These are phyloP conservation scores for Cryphonectria nitschkei DNA, from an alignment of 2,329 filamentous ascomycete species.

Conservation along the genomic window DNA sequence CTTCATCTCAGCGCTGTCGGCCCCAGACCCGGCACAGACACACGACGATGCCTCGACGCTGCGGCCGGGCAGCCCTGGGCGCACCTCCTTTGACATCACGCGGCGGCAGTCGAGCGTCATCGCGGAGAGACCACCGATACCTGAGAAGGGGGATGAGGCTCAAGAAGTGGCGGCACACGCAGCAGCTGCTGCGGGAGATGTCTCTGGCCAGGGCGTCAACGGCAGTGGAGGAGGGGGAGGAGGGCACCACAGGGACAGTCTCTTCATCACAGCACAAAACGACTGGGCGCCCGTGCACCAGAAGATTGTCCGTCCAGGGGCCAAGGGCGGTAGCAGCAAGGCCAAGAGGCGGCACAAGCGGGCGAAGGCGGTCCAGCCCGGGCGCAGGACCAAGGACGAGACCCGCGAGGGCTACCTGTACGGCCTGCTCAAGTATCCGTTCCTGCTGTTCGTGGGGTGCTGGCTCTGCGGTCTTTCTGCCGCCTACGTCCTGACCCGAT, in stretches of 20 bases:
- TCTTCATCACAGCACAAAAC: slow-evolving; percentile 87
- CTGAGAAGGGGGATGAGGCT: slow-evolving; percentile 34
- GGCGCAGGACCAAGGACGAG: slow-evolving; percentile 78
- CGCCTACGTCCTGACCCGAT: slow-evolving; percentile 77
- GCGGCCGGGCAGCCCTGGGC: slow-evolving; percentile 45
- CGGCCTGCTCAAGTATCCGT: slow-evolving; percentile 86
- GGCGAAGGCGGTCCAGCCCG: slow-evolving; percentile 40
- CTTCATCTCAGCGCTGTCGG: slow-evolving; percentile 81
- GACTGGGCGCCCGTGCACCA: slow-evolving; percentile 93
- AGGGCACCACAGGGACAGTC: slow-evolving; percentile 28
- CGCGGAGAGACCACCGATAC: slow-evolving; percentile 30
- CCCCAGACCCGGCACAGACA: slow-evolving; percentile 74
- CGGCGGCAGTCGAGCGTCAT: slow-evolving; percentile 44
- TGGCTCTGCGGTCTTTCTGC: slow-evolving; percentile 78
- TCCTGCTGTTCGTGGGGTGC: slow-evolving; percentile 76
- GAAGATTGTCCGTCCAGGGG: slow-evolving; percentile 50
- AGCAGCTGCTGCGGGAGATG: slow-evolving; percentile 45
- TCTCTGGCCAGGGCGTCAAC: slow-evolving; percentile 29
- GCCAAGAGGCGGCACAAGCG: slow-evolving; percentile 42
- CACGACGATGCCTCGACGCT: slow-evolving; percentile 55
- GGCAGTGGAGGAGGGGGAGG: slow-evolving; percentile 29
- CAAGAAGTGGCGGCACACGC: slow-evolving; percentile 44
- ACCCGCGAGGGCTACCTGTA: slow-evolving; percentile 94
- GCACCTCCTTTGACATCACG: slow-evolving; percentile 46
- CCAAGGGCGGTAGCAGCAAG: slow-evolving; percentile 23